Conservation (phyloP, 768 basidiomycete genomes). For the Rhodotorula graminis region DNA sequence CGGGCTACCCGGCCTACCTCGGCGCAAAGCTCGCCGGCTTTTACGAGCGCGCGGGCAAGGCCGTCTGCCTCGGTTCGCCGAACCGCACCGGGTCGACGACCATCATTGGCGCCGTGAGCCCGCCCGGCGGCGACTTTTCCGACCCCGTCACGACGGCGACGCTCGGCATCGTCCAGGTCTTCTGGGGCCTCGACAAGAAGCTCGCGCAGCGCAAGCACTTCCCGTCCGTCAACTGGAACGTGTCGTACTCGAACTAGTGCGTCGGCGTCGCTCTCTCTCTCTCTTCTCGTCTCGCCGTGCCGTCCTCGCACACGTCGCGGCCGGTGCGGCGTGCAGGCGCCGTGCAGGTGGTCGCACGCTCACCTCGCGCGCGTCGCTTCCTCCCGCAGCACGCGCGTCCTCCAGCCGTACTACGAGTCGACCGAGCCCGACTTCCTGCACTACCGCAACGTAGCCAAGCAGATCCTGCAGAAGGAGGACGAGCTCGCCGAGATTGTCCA, state of each 20-base stretch:
- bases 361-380: neutral
- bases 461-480: conserved; percentile 97
- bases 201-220: conserved; percentile 98
- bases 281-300: no score
- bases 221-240: conserved; percentile 99
- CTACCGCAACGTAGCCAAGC: conserved; percentile 83
- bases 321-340: no score
- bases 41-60: conserved; percentile 98
- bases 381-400: conserved; percentile 36
- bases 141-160: conserved; percentile 98
- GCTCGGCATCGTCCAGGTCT: conserved; percentile 96
- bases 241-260: conserved; percentile 97
- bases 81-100: conserved; percentile 86
- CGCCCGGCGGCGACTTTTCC: conserved; percentile 98
- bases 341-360: no score
- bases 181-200: conserved; percentile 99
- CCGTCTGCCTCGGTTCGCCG: conserved; percentile 84
- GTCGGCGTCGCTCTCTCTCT: neutral
- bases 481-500: conserved; percentile 98
- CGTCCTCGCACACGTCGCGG: no score
- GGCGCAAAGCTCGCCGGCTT: conserved; percentile 92
- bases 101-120: conserved; percentile 97
- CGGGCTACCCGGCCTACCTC: conserved; percentile 97
- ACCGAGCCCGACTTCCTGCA: conserved; percentile 93
- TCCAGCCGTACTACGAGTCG: conserved; percentile 71